Evolutionary conservation across 2,329 filamentous ascomycete genomes (phyloP).

Genomic region (Colletotrichum nymphaeae): DNA sequence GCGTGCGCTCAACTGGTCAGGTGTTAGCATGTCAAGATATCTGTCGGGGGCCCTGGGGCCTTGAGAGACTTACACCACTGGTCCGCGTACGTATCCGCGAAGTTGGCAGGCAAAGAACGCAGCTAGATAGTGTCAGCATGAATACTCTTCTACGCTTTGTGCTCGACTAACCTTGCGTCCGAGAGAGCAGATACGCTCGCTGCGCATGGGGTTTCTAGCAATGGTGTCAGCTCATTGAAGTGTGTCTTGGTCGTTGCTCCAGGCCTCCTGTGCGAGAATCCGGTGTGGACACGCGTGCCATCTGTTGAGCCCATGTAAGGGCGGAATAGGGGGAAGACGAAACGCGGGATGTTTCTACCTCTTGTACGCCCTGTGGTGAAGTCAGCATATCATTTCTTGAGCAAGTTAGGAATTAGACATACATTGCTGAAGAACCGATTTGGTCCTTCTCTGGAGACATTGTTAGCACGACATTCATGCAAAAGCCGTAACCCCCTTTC

Average conservation of each 20-base stretch:
- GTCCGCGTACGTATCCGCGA: slow-evolving; percentile 39
- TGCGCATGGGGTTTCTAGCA: slow-evolving; percentile 53
- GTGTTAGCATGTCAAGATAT: neutral
- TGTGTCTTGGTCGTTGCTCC: neutral
- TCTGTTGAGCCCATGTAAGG: no score
- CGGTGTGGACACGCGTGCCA: no score
- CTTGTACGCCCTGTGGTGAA: slow-evolving; percentile 52
- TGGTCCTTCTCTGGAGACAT: slow-evolving; percentile 69
- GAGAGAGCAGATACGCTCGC: slow-evolving; percentile 55
- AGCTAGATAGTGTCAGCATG: slow-evolving; percentile 34
- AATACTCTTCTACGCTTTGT: slow-evolving; percentile 38
- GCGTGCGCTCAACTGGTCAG: slow-evolving; percentile 64
- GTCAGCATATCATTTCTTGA: neutral
- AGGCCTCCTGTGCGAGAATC: neutral
- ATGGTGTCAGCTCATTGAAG: neutral
- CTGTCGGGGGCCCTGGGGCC: neutral
- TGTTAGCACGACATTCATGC: neutral
- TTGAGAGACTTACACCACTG: slow-evolving; percentile 61
- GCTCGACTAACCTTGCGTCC: slow-evolving; percentile 30
- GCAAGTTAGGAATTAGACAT: neutral
- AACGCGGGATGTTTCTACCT: slow-evolving; percentile 43
- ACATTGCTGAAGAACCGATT: slow-evolving; percentile 59
- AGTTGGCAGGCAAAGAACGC: slow-evolving; percentile 49
- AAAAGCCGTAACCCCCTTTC: neutral
- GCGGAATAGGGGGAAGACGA: slow-evolving; percentile 31